Evolutionary conservation across 495 filamentous ascomycete species (phyloP).

Genomic region (Aspergillus affinis): DNA sequence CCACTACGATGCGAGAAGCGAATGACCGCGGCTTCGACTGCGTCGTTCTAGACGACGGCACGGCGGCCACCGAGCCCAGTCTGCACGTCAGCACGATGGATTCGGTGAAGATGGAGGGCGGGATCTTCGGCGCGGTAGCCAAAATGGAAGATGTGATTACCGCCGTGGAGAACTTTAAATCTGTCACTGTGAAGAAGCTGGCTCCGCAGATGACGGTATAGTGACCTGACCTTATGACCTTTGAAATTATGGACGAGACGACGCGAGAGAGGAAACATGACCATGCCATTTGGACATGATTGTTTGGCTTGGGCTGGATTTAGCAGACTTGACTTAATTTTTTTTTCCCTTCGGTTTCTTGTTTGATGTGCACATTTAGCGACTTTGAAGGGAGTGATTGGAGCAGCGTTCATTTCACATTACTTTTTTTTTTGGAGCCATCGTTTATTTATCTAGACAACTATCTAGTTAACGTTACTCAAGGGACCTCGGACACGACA

Average conservation of each 20-base stretch:
- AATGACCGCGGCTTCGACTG: constrained; percentile 76
- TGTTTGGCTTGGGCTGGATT: neutral
- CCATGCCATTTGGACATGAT: neutral
- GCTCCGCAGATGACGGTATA: constrained; percentile 39
- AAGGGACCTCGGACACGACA: neutral
- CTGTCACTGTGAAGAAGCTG: constrained; percentile 45
- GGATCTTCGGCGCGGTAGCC: constrained; percentile 56
- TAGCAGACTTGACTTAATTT: neutral
- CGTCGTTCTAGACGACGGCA: constrained; percentile 54
- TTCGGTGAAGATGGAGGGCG: constrained; percentile 57
- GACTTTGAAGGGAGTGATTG: neutral
- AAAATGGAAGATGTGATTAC: constrained; percentile 49
- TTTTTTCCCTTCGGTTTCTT: constrained; percentile 2
- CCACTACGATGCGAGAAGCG: constrained; percentile 67
- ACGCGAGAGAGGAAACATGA: too few relatives aligned
- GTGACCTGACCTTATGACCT: neutral
- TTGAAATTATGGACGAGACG: too few relatives aligned
- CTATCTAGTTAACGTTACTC: neutral
- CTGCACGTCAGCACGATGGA: constrained; percentile 51
- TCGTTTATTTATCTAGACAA: neutral
- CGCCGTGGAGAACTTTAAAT: constrained; percentile 48
- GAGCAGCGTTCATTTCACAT: neutral
- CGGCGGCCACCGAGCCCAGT: constrained; percentile 48
- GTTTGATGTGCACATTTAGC: constrained; percentile 2
- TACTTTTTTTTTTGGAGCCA: neutral